Evolutionary conservation across 331 rosid species (phyloP).

Genomic region (Stylosanthes scabra): DNA sequence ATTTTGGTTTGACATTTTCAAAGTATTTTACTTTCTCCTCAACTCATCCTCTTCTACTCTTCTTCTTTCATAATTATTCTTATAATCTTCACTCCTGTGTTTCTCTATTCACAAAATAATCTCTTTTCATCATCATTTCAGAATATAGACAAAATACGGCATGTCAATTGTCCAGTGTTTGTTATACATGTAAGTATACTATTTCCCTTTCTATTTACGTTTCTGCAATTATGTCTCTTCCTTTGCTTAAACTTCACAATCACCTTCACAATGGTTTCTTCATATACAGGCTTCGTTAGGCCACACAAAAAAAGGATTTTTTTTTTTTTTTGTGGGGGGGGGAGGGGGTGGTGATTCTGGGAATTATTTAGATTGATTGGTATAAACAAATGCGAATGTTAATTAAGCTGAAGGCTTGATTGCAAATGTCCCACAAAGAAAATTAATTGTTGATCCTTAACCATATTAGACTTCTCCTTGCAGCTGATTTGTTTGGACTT

Average conservation of each 20-base stretch:
- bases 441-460: neutral
- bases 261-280: neutral
- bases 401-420: conserved; percentile 14
- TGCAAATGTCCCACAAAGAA: neutral
- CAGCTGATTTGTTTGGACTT: conserved; percentile 21
- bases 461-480: conserved; percentile 3
- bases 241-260: conserved; percentile 7
- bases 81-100: neutral
- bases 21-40: conserved; percentile 44
- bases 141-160: conserved; percentile 91
- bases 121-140: conserved; percentile 46
- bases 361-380: conserved; percentile 1
- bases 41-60: conserved; percentile 33
- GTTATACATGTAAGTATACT: conserved; percentile 83
- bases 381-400: neutral
- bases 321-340: too few relatives aligned
- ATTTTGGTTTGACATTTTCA: conserved; percentile 94
- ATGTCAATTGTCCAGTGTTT: conserved; percentile 75
- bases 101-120: conserved; percentile 35
- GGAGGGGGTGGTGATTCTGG: neutral
- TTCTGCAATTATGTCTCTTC: conserved; percentile 25
- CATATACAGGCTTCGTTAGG: neutral
- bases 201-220: conserved; percentile 22
- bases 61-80: neutral
- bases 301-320: neutral